Conservation (phyloP, 257 asterid species). For the Avicennia marina region DNA sequence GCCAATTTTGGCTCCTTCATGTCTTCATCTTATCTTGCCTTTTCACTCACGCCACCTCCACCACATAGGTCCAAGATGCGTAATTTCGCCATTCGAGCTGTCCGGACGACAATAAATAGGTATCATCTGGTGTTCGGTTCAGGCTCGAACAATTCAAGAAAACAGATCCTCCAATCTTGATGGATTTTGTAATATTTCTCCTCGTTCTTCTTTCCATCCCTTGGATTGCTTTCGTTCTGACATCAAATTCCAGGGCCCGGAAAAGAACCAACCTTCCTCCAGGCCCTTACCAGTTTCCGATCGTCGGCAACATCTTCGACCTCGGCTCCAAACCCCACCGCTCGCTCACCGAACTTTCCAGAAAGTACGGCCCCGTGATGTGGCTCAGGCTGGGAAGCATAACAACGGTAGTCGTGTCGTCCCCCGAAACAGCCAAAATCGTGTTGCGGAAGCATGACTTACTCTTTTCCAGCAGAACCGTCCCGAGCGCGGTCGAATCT, state of each 20-base stretch:
- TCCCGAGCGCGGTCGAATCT: constrained; percentile 3
- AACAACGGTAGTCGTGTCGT: constrained; percentile 25
- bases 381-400: constrained; percentile 22
- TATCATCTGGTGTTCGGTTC: too few species aligned
- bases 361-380: constrained; percentile 27
- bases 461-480: constrained; percentile 13
- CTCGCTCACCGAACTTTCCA: constrained; percentile 26
- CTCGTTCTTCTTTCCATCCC: neutral
- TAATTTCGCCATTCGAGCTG: too few species aligned
- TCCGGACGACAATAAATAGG: too few species aligned
- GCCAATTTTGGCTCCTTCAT: too few species aligned
- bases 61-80: too few species aligned
- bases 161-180: neutral
- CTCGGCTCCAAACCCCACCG: constrained; percentile 28
- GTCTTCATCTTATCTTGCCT: too few species aligned
- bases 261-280: constrained; percentile 24
- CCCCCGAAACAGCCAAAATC: constrained; percentile 20
- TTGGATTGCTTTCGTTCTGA: constrained; percentile 1
- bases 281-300: constrained; percentile 26
- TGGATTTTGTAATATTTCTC: constrained; percentile 10
- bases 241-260: constrained; percentile 10
- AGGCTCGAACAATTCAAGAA: too few species aligned
- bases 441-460: constrained; percentile 22
- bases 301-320: constrained; percentile 23
- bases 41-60: too few species aligned